Evolutionary conservation across 176 grass and related monocot genomes (phyloP).

Genomic region (Avena insularis): DNA sequence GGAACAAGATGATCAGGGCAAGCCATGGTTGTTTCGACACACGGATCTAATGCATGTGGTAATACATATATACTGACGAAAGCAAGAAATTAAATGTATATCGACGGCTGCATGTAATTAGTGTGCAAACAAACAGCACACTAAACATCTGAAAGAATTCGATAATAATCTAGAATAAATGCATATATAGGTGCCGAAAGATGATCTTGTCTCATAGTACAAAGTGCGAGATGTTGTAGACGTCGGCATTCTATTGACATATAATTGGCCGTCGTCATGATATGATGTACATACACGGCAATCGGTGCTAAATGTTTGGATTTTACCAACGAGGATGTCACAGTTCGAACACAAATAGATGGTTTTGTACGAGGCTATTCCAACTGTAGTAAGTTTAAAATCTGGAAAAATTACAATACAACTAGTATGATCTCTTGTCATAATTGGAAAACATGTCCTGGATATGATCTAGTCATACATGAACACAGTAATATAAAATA

Average conservation of each 20-base stretch:
- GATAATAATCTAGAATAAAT: not conserved
- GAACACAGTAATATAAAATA: not conserved
- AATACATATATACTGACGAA: not conserved
- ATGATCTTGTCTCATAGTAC: not conserved
- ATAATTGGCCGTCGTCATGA: not conserved
- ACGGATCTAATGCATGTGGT: not conserved
- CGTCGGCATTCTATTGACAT: not conserved
- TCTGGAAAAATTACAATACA: not conserved
- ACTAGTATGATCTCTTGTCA: not conserved
- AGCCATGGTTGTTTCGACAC: conserved; percentile 5
- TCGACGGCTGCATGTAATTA: not conserved
- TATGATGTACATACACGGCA: not conserved
- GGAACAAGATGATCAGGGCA: not conserved
- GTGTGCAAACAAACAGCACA: not conserved
- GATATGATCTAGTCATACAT: not conserved
- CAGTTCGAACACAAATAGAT: not conserved
- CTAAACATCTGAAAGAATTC: not conserved
- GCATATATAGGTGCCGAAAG: not conserved
- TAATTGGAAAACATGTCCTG: not conserved
- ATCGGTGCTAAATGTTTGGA: not conserved
- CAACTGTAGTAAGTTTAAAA: not conserved
- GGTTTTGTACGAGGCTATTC: not conserved
- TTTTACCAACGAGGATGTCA: not conserved
- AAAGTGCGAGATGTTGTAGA: not conserved
- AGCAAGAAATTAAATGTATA: not conserved